A percentile compares a stretch with the other conserved stretches of the same genome.
phyloP scores from a whole-genome alignment of 495 filamentous ascomycete genomes.

The Xylaria nigripes region DNA sequence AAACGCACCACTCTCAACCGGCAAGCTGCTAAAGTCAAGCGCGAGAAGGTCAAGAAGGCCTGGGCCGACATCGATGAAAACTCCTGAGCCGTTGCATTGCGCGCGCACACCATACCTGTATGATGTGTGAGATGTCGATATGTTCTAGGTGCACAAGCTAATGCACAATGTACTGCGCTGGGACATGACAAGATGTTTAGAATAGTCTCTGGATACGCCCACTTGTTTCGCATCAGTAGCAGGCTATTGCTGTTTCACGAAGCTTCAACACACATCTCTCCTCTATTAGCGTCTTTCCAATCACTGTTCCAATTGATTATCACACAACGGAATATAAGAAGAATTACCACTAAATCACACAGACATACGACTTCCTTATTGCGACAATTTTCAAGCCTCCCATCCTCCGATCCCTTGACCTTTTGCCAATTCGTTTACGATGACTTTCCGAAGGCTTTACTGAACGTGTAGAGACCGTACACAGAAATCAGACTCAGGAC shows the following conservation, averaged over 20 bases:
- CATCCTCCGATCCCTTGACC: no score
- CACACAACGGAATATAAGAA: not conserved
- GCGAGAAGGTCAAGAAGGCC: constrained; percentile 55
- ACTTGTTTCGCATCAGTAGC: not conserved
- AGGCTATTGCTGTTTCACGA: not conserved
- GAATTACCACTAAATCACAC: not conserved
- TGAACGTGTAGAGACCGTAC: constrained; percentile 54
- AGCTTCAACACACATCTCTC: not conserved
- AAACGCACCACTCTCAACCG: constrained; percentile 72
- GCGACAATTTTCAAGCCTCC: no score
- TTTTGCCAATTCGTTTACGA: constrained; percentile 18
- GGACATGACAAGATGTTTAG: constrained; percentile 4
- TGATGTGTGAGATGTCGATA: no score
- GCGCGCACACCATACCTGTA: not conserved
- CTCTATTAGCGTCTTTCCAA: not conserved
- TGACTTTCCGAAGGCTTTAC: constrained; percentile 42
- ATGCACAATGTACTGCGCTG: not conserved
- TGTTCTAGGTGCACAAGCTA: not conserved
- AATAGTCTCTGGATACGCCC: not conserved
- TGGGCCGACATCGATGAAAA: constrained; percentile 84
- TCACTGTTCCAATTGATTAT: not conserved
- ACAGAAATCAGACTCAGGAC: constrained; percentile 57
- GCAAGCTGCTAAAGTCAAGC: constrained; percentile 58
- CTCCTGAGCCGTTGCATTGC: constrained; percentile 5
- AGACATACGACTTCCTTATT: not conserved